phyloP scores from a whole-genome alignment of 768 basidiomycete species.

The Podaxis carcinomalis region DNA sequence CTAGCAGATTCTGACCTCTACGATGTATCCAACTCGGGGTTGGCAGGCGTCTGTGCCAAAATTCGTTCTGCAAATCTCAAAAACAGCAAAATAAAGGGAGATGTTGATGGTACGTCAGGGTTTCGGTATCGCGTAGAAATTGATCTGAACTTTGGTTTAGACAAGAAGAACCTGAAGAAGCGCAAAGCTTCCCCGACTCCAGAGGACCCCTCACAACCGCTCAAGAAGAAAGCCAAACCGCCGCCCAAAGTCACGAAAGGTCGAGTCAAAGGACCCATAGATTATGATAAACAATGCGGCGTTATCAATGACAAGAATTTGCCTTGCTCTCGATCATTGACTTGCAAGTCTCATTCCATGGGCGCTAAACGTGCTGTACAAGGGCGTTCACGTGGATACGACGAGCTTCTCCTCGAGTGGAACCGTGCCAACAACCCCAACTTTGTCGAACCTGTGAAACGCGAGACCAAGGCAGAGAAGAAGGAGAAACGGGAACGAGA shows the following conservation, averaged over 20 bases:
- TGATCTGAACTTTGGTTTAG: background rate
- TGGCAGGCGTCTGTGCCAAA: slow-evolving; percentile 55
- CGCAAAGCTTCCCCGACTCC: slow-evolving; percentile 76
- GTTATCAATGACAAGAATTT: slow-evolving; percentile 95
- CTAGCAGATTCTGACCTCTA: background rate
- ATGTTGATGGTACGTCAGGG: slow-evolving; percentile 38
- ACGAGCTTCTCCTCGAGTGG: slow-evolving; percentile 89
- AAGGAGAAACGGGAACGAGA: slow-evolving; percentile 81
- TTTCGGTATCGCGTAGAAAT: background rate
- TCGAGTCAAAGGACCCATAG: slow-evolving; percentile 79
- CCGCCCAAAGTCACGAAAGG: slow-evolving; percentile 72
- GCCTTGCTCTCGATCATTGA: slow-evolving; percentile 91
- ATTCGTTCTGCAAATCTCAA: slow-evolving; percentile 54
- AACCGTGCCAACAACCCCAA: slow-evolving; percentile 84
- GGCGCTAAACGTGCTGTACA: slow-evolving; percentile 90
- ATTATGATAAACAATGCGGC: slow-evolving; percentile 91
- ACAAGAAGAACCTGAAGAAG: slow-evolving; percentile 61
- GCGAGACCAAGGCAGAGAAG: slow-evolving; percentile 82
- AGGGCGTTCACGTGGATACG: slow-evolving; percentile 80
- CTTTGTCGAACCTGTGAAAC: slow-evolving; percentile 83
- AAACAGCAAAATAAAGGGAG: slow-evolving; percentile 49
- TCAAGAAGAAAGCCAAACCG: slow-evolving; percentile 75
- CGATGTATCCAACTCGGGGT: slow-evolving; percentile 8
- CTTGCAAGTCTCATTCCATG: slow-evolving; percentile 98
- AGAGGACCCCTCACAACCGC: slow-evolving; percentile 59